Evolutionary conservation across 164 flowering plant genomes (phyloP).

Genomic region (Aristolochia contorta): DNA sequence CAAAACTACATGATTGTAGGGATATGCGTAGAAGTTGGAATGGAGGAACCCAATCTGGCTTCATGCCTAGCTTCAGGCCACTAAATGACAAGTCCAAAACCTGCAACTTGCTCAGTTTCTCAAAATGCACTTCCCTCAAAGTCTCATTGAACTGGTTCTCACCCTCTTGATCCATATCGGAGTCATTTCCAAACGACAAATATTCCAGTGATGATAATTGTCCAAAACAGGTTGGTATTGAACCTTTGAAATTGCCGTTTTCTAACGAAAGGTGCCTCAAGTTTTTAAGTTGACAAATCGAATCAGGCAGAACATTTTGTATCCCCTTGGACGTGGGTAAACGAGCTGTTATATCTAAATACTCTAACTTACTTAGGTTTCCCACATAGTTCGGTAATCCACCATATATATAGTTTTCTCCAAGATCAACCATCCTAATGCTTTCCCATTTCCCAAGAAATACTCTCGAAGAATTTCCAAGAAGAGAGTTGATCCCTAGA

Average conservation of each 20-base stretch:
- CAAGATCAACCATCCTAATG: neutral
- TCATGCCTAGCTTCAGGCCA: neutral
- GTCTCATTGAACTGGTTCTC: neutral
- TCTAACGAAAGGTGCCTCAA: neutral
- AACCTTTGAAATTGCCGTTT: neutral
- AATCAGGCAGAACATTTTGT: neutral
- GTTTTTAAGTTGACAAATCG: neutral
- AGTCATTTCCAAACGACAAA: neutral
- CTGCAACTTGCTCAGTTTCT: neutral
- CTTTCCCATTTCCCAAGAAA: neutral
- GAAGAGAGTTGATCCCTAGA: neutral
- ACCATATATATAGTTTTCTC: neutral
- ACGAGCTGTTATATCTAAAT: neutral
- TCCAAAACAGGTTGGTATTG: neutral
- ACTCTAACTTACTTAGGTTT: neutral
- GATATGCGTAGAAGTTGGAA: neutral
- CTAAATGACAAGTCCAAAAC: neutral
- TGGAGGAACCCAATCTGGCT: constrained; percentile 2
- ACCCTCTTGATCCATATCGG: too few relatives aligned
- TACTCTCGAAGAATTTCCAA: neutral
- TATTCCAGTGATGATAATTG: neutral
- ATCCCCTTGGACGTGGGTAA: neutral
- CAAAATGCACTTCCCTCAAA: neutral
- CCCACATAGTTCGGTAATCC: neutral
- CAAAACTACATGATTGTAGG: neutral